phyloP scores from a whole-genome alignment of 768 basidiomycete species.

The Roridomyces roridus region DNA sequence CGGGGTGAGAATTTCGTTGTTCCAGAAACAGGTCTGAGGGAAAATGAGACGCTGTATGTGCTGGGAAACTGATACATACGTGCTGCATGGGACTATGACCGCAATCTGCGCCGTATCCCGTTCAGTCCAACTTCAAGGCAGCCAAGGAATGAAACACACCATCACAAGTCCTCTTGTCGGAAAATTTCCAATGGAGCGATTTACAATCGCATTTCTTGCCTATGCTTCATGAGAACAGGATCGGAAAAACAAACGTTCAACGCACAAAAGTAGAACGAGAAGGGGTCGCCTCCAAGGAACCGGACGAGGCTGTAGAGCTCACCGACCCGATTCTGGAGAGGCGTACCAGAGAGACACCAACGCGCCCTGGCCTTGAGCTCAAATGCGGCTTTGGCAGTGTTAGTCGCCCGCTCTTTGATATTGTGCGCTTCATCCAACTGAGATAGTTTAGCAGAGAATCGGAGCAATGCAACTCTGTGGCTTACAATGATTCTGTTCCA shows the following conservation, averaged over 20 bases:
- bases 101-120: slow-evolving; percentile 57
- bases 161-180: slow-evolving; percentile 82
- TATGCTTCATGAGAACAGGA: slow-evolving; percentile 31
- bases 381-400: slow-evolving; percentile 97
- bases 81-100: slow-evolving; percentile 88
- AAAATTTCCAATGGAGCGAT: slow-evolving; percentile 93
- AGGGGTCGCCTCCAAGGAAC: slow-evolving; percentile 93
- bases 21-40: slow-evolving; percentile 90
- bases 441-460: neutral
- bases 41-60: slow-evolving; percentile 6
- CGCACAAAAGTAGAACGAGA: slow-evolving; percentile 91
- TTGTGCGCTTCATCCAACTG: slow-evolving; percentile 97
- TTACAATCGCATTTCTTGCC: slow-evolving; percentile 94
- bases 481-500: slow-evolving; percentile 85
- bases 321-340: slow-evolving; percentile 97
- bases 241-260: neutral
- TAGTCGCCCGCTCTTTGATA: slow-evolving; percentile 94
- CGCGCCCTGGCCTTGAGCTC: slow-evolving; percentile 79
- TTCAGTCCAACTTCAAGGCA: neutral
- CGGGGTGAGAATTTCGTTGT: slow-evolving; percentile 93
- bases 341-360: slow-evolving; percentile 98
- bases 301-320: slow-evolving; percentile 94
- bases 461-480: slow-evolving; percentile 17
- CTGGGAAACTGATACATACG: slow-evolving; percentile 44
- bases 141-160: slow-evolving; percentile 47